A percentile compares a stretch with the other conserved stretches of the same genome.
phyloP scores from a whole-genome alignment of 306 rosid genomes.

The Dalbergia cochinchinensis region DNA sequence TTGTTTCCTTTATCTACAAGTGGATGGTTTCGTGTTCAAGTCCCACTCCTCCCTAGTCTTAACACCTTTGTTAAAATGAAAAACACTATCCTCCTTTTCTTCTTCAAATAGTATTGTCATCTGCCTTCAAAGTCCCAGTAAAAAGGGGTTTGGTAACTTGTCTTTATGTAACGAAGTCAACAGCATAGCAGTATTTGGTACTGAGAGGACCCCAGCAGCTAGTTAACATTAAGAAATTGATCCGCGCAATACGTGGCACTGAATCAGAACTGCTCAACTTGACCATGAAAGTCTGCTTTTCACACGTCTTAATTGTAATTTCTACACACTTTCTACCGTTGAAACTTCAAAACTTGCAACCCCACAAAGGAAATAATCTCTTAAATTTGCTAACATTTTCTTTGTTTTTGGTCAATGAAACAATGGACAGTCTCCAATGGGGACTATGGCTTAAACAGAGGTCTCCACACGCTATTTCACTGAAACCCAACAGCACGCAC shows the following conservation, averaged over 20 bases:
- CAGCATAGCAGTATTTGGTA: neutral
- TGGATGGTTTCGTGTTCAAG: too few species aligned
- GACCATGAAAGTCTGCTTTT: neutral
- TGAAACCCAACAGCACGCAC: neutral
- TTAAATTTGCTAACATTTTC: neutral
- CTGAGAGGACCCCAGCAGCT: neutral
- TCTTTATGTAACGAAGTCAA: neutral
- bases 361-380: neutral
- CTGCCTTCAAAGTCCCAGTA: neutral
- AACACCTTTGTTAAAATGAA: too few species aligned
- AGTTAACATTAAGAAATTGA: neutral
- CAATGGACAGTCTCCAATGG: neutral
- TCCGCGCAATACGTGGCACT: neutral
- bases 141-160: neutral
- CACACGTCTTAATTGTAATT: neutral
- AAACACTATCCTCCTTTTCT: neutral
- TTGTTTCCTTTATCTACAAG: too few species aligned
- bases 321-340: constrained; percentile 14
- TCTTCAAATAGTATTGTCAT: neutral
- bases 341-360: neutral
- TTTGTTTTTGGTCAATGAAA: too few species aligned
- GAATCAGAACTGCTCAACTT: constrained; percentile 6
- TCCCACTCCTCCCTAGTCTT: too few species aligned
- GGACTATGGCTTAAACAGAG: too few species aligned
- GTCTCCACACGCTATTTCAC: neutral